Evolutionary conservation across 805 yeast species (phyloP), one percentile per base, ranked within the genome.

Genomic region (Helenozyma rhizophorensis): DNA sequence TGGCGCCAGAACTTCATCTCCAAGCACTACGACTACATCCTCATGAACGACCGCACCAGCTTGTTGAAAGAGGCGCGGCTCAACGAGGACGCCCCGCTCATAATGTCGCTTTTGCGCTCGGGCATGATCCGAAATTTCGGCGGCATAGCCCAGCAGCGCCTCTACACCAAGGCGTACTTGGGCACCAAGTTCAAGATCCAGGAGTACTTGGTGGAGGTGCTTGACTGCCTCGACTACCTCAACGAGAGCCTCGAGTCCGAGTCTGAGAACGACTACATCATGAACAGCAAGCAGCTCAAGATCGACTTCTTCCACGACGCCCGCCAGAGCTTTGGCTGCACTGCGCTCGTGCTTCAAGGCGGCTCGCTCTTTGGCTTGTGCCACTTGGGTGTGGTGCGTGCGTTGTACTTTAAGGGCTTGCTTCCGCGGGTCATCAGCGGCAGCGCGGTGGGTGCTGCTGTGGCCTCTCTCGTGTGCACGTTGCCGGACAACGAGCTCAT

Each of bases 301-400:
- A 68, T 74, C 42, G 88, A 75, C 58, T 86, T 84, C 56, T 88
- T 82, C 62, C 93, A 79, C 54, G 96, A 81, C 60, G 86, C 85
- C 12, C 74, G 85, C 47, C 88, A 87, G 54, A 80, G 95, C 0
- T 76, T 83, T 55, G 98, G 98, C 0, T 76, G 86, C 29, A 87
- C 97, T 0, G 97, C 97, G 0, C 65, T 93, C 36, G 76, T 90
- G 23, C 64, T 93, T 16, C 97, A 93, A 58, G 98, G 98, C 18
- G 97, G 98, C 2, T 83, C 97, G 0, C 62, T 93, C 14, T 93
- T 90, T 62, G 97, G 98, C 0, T 63, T 93, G 40, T 89, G 95
- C 49, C 98, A 93, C 56, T 54, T 93, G 22, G 98, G 98, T 2
- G 96, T 89, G 1, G 84, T 90, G 7, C 82, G 83, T 42, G 90